phyloP scores from a whole-genome alignment of 495 filamentous ascomycete genomes.

The Penicillium riverlandense region DNA sequence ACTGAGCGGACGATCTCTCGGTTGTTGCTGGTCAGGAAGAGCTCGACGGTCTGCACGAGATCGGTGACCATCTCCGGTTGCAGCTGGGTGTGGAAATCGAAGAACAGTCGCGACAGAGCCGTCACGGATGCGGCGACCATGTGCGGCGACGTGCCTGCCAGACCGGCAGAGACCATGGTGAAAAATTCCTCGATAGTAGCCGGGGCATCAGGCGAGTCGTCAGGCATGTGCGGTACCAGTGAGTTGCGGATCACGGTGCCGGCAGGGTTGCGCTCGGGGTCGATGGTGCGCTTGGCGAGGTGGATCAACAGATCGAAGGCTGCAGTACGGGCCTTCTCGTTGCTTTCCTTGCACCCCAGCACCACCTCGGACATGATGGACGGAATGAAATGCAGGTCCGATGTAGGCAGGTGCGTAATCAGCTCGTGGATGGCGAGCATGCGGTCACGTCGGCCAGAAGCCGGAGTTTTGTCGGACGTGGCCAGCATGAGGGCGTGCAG shows the following conservation, averaged over 20 bases:
- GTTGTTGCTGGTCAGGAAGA: conserved; percentile 92
- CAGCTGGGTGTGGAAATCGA: conserved; percentile 64
- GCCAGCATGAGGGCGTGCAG: conserved; percentile 71
- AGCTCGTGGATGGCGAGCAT: conserved; percentile 74
- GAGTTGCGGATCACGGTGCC: conserved; percentile 76
- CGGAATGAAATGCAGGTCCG: conserved; percentile 85
- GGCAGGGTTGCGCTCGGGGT: conserved; percentile 39
- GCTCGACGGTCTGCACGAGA: conserved; percentile 83
- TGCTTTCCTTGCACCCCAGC: conserved; percentile 91
- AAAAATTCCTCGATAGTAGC: conserved; percentile 91
- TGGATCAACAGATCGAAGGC: conserved; percentile 87
- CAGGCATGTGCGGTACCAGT: conserved; percentile 76
- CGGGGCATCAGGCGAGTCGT: conserved; percentile 64
- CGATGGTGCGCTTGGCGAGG: conserved; percentile 73
- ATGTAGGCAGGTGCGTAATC: conserved; percentile 65
- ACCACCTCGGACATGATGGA: conserved; percentile 87
- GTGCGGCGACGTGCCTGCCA: conserved; percentile 84
- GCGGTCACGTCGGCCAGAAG: conserved; percentile 77
- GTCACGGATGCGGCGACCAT: conserved; percentile 94
- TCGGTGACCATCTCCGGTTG: conserved; percentile 59
- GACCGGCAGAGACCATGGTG: conserved; percentile 94
- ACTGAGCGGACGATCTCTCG: conserved; percentile 91
- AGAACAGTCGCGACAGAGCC: conserved; percentile 82
- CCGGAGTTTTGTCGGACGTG: conserved; percentile 71
- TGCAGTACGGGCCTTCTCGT: conserved; percentile 80